These are phyloP conservation scores for Sclerotinia sclerotiorum DNA, from an alignment of 2,329 filamentous ascomycete species.

Conservation along the genomic window DNA sequence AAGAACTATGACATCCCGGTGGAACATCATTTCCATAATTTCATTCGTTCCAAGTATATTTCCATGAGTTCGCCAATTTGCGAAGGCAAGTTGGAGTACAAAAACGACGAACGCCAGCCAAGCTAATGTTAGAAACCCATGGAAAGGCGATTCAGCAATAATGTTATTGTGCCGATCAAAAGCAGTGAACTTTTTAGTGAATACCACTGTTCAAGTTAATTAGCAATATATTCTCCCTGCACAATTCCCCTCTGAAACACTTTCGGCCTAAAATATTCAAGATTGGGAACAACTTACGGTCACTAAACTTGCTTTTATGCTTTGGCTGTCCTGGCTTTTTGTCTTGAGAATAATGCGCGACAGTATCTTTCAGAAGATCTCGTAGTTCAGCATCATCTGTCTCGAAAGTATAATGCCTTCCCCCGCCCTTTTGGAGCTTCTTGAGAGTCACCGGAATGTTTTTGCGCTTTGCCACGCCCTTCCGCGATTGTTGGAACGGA, in stretches of 20 bases:
- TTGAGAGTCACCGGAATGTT: constrained; percentile 38
- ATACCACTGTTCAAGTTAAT: constrained; percentile 52
- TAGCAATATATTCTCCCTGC: background rate
- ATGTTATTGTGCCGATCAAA: constrained; percentile 71
- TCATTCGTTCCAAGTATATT: constrained; percentile 69
- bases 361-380: constrained; percentile 34
- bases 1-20: constrained; percentile 54
- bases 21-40: constrained; percentile 68
- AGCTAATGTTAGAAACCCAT: constrained; percentile 78
- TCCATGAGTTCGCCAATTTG: constrained; percentile 69
- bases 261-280: background rate
- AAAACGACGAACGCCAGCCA: constrained; percentile 70
- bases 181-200: constrained; percentile 69
- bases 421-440: constrained; percentile 32
- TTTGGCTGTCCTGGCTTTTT: constrained; percentile 32
- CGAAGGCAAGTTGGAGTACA: constrained; percentile 63
- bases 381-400: constrained; percentile 36
- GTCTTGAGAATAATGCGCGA: constrained; percentile 35
- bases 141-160: constrained; percentile 67
- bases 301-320: constrained; percentile 43
- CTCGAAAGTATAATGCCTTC: constrained; percentile 36
- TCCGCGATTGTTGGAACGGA: constrained; percentile 22
- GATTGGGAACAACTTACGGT: constrained; percentile 39
- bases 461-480: constrained; percentile 29
- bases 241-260: background rate